Evolutionary conservation across 148 eudicot genomes (phyloP).

Genomic region (Rheum nobile): DNA sequence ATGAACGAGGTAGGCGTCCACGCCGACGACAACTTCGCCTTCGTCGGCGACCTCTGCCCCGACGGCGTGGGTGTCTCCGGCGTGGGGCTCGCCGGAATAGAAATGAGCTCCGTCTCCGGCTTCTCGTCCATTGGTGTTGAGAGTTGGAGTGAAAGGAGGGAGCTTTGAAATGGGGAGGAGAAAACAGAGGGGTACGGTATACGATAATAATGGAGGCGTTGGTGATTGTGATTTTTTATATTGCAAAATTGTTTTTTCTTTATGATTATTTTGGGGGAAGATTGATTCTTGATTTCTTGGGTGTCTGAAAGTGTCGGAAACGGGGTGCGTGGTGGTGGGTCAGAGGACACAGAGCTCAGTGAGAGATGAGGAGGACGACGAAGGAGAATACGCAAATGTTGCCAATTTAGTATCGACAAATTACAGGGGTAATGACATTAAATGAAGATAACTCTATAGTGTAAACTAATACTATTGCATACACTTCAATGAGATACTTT

Average conservation of each 20-base stretch:
- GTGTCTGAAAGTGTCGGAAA: conserved; percentile 2
- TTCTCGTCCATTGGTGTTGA: conserved; percentile 54
- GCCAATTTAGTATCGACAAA: background rate
- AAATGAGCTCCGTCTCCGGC: conserved; percentile 75
- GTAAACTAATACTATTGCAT: background rate
- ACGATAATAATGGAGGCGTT: conserved; percentile 2
- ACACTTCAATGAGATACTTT: background rate
- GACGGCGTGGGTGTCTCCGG: conserved; percentile 83
- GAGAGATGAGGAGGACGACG: background rate
- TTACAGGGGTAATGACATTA: background rate
- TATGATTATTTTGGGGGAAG: background rate
- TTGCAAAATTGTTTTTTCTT: background rate
- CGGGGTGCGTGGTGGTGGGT: background rate
- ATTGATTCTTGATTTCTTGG: background rate
- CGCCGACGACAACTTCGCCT: conserved; percentile 21
- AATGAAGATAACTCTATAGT: background rate
- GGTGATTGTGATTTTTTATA: background rate
- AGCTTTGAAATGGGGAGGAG: background rate
- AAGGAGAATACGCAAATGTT: background rate
- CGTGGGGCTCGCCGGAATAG: conserved; percentile 93
- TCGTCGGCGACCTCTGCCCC: conserved; percentile 60
- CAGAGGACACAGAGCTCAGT: conserved; percentile 4
- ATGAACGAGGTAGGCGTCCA: conserved; percentile 93
- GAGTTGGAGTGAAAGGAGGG: background rate
- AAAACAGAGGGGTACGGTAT: background rate